Evolutionary conservation across 2,329 filamentous ascomycete species (phyloP).

Genomic region (Colletotrichum eleusines): DNA sequence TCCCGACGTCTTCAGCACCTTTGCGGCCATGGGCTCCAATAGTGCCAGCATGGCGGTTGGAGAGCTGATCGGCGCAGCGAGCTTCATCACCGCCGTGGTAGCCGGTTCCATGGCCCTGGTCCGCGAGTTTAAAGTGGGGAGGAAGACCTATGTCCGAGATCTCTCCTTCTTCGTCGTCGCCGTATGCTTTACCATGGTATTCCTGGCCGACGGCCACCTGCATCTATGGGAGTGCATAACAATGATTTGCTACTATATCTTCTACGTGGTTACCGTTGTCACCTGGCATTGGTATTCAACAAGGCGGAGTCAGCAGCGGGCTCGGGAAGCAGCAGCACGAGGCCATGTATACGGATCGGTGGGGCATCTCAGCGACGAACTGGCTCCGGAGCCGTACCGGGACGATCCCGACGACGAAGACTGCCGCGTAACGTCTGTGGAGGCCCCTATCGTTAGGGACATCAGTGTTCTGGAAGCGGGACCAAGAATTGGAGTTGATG

Average conservation of each 20-base stretch:
- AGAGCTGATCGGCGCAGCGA: constrained; percentile 92
- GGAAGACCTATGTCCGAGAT: constrained; percentile 90
- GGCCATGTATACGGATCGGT: constrained; percentile 76
- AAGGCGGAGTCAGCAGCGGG: constrained; percentile 68
- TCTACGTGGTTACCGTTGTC: constrained; percentile 91
- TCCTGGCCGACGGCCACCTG: constrained; percentile 86
- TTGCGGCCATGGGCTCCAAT: constrained; percentile 96
- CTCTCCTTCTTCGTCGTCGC: constrained; percentile 92
- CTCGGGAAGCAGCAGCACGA: constrained; percentile 78
- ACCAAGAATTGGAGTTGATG: constrained; percentile 62
- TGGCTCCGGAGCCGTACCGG: constrained; percentile 71
- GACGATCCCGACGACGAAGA: constrained; percentile 66
- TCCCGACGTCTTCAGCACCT: constrained; percentile 97
- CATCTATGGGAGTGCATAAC: constrained; percentile 88
- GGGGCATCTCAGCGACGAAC: constrained; percentile 64
- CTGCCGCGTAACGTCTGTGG: constrained; percentile 41
- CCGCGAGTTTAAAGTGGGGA: constrained; percentile 92
- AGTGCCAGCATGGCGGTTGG: constrained; percentile 97
- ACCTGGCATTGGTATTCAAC: constrained; percentile 90
- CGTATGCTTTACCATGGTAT: constrained; percentile 86
- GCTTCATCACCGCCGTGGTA: constrained; percentile 96
- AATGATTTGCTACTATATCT: constrained; percentile 92
- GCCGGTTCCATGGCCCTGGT: constrained; percentile 97
- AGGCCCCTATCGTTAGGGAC: constrained; percentile 48
- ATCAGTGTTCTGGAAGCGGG: constrained; percentile 59